Evolutionary conservation across 495 filamentous ascomycete species (phyloP).

Genomic region (Xylaria grammica): DNA sequence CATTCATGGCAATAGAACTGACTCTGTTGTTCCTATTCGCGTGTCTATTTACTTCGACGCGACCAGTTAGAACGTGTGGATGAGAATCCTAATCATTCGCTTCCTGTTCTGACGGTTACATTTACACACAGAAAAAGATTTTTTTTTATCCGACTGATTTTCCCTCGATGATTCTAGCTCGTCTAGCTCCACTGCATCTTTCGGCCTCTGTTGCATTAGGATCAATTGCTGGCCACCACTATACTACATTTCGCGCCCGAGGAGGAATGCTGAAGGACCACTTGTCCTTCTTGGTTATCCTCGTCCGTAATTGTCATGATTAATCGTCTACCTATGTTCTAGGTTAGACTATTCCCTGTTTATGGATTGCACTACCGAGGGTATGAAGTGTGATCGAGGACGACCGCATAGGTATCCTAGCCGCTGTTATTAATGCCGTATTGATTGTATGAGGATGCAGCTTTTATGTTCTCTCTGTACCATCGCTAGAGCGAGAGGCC

Average conservation of each 20-base stretch:
- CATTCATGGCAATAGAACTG: constrained; percentile 13
- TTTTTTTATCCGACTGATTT: not conserved
- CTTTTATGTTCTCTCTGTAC: not conserved
- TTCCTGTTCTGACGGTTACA: constrained; percentile 22
- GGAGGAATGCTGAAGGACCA: constrained; percentile 1
- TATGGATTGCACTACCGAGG: not conserved
- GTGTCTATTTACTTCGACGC: constrained; percentile 1
- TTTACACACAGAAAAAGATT: constrained; percentile 2
- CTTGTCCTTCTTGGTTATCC: constrained; percentile 21
- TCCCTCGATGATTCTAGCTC: not conserved
- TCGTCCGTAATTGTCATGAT: not conserved
- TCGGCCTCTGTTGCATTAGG: constrained; percentile 3
- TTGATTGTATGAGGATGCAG: constrained; percentile 16
- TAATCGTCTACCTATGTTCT: not conserved
- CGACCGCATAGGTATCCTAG: constrained; percentile 4
- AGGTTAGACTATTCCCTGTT: not conserved
- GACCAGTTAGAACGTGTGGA: constrained; percentile 22
- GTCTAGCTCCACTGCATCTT: not conserved
- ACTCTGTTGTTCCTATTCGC: constrained; percentile 10
- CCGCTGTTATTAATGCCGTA: constrained; percentile 11
- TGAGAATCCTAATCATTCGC: constrained; percentile 1
- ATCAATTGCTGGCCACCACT: not conserved
- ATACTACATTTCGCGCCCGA: constrained; percentile 1
- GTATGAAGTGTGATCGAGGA: constrained; percentile 1
- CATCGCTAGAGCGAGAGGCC: not conserved